Conservation (phyloP, 768 basidiomycete genomes). For the Gymnopilus junonius region DNA sequence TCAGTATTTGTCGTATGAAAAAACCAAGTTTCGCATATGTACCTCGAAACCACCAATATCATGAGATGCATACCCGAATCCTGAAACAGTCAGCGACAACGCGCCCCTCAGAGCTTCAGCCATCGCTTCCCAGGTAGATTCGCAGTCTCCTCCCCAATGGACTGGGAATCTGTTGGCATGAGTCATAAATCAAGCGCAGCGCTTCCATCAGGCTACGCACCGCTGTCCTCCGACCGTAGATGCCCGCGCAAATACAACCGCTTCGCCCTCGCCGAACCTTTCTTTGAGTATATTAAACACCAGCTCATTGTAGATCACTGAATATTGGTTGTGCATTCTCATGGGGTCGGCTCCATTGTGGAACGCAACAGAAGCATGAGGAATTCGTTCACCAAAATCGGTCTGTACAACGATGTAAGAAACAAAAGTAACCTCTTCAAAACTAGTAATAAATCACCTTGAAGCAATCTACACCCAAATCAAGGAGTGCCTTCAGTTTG, state of each 20-base stretch:
- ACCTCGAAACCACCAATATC: constrained; percentile 83
- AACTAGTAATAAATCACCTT: too few species aligned
- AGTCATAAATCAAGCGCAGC: neutral
- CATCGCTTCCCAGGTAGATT: constrained; percentile 81
- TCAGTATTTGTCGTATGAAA: neutral
- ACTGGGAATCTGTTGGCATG: constrained; percentile 36
- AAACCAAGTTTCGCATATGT: constrained; percentile 12
- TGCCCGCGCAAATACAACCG: constrained; percentile 71
- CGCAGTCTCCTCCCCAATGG: constrained; percentile 80
- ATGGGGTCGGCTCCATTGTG: constrained; percentile 71
- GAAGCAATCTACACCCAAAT: constrained; percentile 60
- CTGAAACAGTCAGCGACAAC: constrained; percentile 67
- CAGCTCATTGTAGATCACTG: constrained; percentile 70
- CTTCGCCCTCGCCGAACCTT: constrained; percentile 65
- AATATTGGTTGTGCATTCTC: constrained; percentile 74
- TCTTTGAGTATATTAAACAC: constrained; percentile 66
- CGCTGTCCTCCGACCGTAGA: constrained; percentile 74
- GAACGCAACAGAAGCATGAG: constrained; percentile 64
- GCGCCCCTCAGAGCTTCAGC: constrained; percentile 71
- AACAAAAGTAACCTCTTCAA: neutral
- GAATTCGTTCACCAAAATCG: constrained; percentile 80
- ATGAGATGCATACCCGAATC: constrained; percentile 74
- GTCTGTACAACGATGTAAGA: constrained; percentile 43
- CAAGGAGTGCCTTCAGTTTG: constrained; percentile 54
- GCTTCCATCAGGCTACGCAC: constrained; percentile 26